phyloP scores from a whole-genome alignment of 257 asterid species.

The Fraxinus cuspidata region DNA sequence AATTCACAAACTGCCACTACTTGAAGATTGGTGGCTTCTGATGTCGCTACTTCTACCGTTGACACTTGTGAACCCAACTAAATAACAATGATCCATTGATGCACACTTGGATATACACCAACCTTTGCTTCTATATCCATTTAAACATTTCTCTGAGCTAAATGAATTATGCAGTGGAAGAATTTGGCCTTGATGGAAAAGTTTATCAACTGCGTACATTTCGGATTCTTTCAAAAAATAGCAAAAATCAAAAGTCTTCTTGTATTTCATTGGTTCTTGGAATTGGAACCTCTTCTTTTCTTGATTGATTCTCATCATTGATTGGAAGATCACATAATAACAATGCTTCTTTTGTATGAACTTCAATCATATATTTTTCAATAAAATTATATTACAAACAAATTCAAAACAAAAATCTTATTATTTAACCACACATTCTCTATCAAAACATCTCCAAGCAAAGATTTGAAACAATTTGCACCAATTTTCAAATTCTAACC shows the following conservation, averaged over 20 bases:
- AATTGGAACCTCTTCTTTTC: constrained; percentile 22
- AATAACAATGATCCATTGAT: constrained; percentile 54
- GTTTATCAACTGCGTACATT: constrained; percentile 84
- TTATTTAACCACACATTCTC: too few species aligned
- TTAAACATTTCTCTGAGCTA: constrained; percentile 39
- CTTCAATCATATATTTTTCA: constrained; percentile 18
- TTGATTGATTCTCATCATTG: constrained; percentile 26
- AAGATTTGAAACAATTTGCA: too few species aligned
- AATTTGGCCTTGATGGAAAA: constrained; percentile 77
- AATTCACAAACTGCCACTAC: constrained; percentile 36
- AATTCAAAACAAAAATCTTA: too few species aligned
- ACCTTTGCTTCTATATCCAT: constrained; percentile 14
- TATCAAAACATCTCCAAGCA: too few species aligned
- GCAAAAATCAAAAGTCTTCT: constrained; percentile 77
- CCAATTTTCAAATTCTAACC: too few species aligned
- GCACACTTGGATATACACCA: constrained; percentile 49
- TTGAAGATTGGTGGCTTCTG: constrained; percentile 59
- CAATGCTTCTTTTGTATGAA: constrained; percentile 75
- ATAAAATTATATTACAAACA: too few species aligned
- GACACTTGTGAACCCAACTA: constrained; percentile 48
- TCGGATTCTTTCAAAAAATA: constrained; percentile 46
- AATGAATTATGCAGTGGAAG: constrained; percentile 69
- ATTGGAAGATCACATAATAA: constrained; percentile 84
- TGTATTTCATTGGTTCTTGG: constrained; percentile 4
- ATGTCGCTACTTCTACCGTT: constrained; percentile 71